Evolutionary conservation across 140 eudicot species (phyloP), one percentile per base, ranked within the genome.

Genomic region (Ambrosia hybrid): DNA sequence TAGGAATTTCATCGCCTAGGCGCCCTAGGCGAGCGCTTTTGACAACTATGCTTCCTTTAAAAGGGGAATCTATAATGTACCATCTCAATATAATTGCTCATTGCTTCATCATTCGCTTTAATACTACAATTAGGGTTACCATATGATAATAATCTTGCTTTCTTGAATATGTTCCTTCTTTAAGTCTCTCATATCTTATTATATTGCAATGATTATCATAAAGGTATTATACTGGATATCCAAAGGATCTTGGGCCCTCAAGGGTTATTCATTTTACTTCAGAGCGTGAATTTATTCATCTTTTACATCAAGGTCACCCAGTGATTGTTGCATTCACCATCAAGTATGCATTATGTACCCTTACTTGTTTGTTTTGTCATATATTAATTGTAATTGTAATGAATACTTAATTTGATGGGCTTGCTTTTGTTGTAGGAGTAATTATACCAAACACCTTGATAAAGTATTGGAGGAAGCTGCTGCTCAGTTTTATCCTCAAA

Each of bases 201-300:
- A 21, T 36, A 38, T 76, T 77, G 39, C 68, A 64, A 76, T 66
- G 75, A 41, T 36, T 59, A 30, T 58, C 41, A 71, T 58, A 63
- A 76, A 92, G 97, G 90, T 90, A 94, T 81, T 94, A 90, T 73
- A 94, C 96, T 63, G 99, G 96, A 36, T 86, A 86, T 77, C 99
- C 99, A 26, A 90, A 88, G 85, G 97, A 90, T 83, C 90, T 88
- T 67, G 99, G 97, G 71, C 92, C 88, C 30, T 90, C 99, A 41
- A 83, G 90, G 73, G 86, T 90, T 63, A 80, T 90, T 34, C 96
- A 90, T 84, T 94, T 94, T 69, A 81, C 97, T 59, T 94, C 97
- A 13, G 99, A 94, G 79, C 90, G 97, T 67, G 96, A 88, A 61
- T 91, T 94, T 80, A 88, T 94, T 57, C 96, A 90, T 86, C 89